Evolutionary conservation across 2,329 filamentous ascomycete genomes (phyloP).

Genomic region (Phaeosphaeriaceae sp.): DNA sequence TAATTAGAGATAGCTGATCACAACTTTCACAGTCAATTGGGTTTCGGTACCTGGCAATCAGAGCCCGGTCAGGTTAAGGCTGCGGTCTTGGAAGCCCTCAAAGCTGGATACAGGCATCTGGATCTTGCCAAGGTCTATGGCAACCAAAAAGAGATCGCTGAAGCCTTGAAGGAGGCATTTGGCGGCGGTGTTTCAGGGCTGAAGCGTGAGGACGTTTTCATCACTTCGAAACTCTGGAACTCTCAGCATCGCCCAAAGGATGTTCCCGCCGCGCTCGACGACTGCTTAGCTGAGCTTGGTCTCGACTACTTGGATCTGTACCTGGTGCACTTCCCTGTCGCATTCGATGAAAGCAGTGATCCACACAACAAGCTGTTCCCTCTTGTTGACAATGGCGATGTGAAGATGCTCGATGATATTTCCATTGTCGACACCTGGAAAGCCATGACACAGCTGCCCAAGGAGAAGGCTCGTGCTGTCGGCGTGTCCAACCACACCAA

Average conservation of each 20-base stretch:
- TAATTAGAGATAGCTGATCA: conserved; percentile 61
- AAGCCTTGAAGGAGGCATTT: conserved; percentile 37
- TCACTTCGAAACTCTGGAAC: conserved; percentile 87
- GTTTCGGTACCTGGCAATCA: conserved; percentile 43
- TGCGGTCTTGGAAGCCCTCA: conserved; percentile 48
- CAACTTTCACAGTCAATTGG: conserved; percentile 66
- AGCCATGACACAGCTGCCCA: conserved; percentile 50
- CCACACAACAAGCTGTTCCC: conserved; percentile 35
- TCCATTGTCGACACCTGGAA: conserved; percentile 46
- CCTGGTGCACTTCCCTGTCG: conserved; percentile 73
- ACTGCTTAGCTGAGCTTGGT: conserved; percentile 76
- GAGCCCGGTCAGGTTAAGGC: conserved; percentile 47
- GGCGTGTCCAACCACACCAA: conserved; percentile 41
- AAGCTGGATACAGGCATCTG: conserved; percentile 41
- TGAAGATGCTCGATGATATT: conserved; percentile 63
- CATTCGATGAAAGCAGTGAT: conserved; percentile 59
- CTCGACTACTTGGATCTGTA: conserved; percentile 90
- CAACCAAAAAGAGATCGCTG: conserved; percentile 40
- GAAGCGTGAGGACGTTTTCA: conserved; percentile 49
- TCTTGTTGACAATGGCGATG: conserved; percentile 24
- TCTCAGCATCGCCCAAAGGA: conserved; percentile 74
- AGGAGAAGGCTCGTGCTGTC: conserved; percentile 40
- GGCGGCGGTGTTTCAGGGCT: conserved; percentile 56
- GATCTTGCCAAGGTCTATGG: conserved; percentile 41
- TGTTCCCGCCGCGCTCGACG: conserved; percentile 76